Evolutionary conservation across 2,329 filamentous ascomycete genomes (phyloP), one percentile per base, ranked within the genome.

Genomic region (Aureobasidium uvarum): DNA sequence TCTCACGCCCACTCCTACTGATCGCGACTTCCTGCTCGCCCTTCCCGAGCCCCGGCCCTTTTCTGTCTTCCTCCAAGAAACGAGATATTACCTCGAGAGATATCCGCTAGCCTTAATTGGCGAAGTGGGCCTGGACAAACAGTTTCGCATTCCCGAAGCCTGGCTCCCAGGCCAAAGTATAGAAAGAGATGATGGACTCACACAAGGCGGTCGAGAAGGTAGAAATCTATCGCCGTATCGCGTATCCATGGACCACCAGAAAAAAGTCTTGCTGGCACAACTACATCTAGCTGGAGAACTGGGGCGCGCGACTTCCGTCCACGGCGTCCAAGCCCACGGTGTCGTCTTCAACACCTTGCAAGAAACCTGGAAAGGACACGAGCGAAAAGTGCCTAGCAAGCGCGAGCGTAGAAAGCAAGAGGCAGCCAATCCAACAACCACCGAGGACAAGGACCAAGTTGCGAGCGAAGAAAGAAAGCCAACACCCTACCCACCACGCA

Each of bases 301-400:
- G 75, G 78, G 81, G 4, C 81, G 89, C 3, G 82, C 87, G 0
- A 87, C 89, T 5, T 91, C 85, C 64, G 82, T 90, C 1, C 90
- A 90, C 71, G 88, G 89, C 39, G 91, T 94, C 1, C 89, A 91
- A 72, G 88, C 89, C 0, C 90, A 92, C 68, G 90, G 91, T 0
- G 73, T 88, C 2, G 74, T 95, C 2, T 87, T 87, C 67, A 86
- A 91, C 16, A 83, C 84, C 0, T 77, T 94, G 23, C 79, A 84
- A 5, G 81, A 83, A 55, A 82, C 85, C 13, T 94, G 90, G 89
- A 86, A 86, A 73, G 90, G 89, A 0, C 81, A 88, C 68, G 89
- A 93, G 76, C 84, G 79, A 65, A 79, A 84, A 66, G 80, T 88
- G 0, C 71, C 85, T 8, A 88, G 86, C 60, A 85, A 84, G 62